Evolutionary conservation across 2,329 filamentous ascomycete genomes (phyloP), one percentile per base, ranked within the genome.

Genomic region (Myriosclerotinia curreyana): DNA sequence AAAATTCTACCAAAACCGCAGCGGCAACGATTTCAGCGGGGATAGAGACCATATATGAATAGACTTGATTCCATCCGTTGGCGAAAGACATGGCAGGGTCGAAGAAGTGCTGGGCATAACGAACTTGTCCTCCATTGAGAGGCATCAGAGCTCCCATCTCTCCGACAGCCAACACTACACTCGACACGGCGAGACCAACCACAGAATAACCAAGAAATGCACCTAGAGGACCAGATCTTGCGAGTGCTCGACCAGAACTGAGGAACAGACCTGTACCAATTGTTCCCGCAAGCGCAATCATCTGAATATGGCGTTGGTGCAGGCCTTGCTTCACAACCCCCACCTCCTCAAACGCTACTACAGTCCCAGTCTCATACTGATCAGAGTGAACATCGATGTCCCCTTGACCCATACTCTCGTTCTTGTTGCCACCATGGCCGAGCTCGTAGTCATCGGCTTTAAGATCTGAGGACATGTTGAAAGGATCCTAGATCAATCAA

Each of bases 1-100:
- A 89, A 70, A 82, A 87, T 69, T 85, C 77, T 66, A 88, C 85
- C 28, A 89, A 76, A 2, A 88, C 83, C 51, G 83, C 82, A 22
- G 85, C 83, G 14, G 86, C 86, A 0, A 83, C 82, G 65, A 88
- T 86, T 73, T 89, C 86, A 62, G 83, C 44, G 1, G 74, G 73
- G 4, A 74, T 69, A 46, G 69, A 69, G 12, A 73, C 66, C 17
- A 69, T 71, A n/a, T 69, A 70, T 34, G 68, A 68, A 59, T 75
- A 75, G 17, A 72, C 71, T 34, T 74, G 72, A 15, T 73, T 73
- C 66, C 73, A 74, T 31, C 72, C 74, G 1, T 73, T 60, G 12
- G 71, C 70, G 48, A 75, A 75, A 20, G 71, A 72, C 25, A 74
- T 66, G 22, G 72, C 71, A 11, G 75, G 75, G 60, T 77, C 76